Base-by-base conservation (phyloP, 1,284 basidiomycete genomes). In the Inonotus obliquus region DNA sequence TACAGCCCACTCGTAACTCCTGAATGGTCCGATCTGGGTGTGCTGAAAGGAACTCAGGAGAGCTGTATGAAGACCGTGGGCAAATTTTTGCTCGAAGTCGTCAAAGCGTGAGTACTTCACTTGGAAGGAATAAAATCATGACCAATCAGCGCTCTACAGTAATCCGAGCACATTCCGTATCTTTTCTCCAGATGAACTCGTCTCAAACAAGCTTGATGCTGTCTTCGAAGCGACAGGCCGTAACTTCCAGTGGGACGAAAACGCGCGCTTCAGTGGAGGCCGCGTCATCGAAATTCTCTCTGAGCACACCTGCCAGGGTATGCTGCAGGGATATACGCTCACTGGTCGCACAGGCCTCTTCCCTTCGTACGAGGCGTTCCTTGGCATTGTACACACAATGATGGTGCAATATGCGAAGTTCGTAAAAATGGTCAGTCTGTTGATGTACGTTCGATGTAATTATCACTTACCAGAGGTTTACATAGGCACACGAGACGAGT, bases 161-260 rank as follows among this genome's bases (percentile, higher is more conserved):
- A 95, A 95, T 72, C 86, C 87, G 1, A 78, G 76, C 27, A 78
- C 80, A 0, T 94, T 95, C 81, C 82, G 94, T 57, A 90, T 96
- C 64, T 95, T 95, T 77, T 92, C 89, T n/a, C 94, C 94, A 0
- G 94, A 96, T 69, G 91, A 93, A 68, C 79, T 95, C n/a, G 85
- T 87, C 7, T 92, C 89, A 37, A 96, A 96, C 77, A 94, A 96
- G 75, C 83, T 96, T 19, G 90, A 91, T 69, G 89, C 83, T 2
- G 84, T 89, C 4, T 81, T 94, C 53, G 78, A 87, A 2, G 72
- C 77, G 9, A 85, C 78, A 0, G 79, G 81, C 1, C 83, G 92
- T 57, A 87, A 92, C 75, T 87, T 94, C 73, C 92, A 95, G 74
- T 92, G 83, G 89, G 93, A 95, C 69, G 69, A 78, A 29, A 80